Evolutionary conservation across 192 early-diverging fungal species (phyloP), one percentile per base, ranked within the genome.

Genomic region (Lunasporangiospora selenospora): DNA sequence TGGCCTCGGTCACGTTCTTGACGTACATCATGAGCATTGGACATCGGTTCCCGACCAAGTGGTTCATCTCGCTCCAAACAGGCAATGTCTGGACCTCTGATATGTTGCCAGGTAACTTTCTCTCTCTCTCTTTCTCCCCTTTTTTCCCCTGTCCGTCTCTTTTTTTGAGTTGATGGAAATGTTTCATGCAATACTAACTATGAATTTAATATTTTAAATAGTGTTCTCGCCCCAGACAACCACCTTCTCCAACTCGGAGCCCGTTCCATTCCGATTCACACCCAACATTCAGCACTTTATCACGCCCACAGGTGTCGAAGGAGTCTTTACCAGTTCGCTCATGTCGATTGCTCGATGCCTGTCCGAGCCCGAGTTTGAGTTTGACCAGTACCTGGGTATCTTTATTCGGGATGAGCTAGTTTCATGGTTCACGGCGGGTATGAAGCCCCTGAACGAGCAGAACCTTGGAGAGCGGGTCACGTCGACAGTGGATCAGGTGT

Each of bases 261-360:
- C 89, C 4, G 93, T 99, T 23, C 98, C 97, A 4, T 99, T 99
- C 92, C 87, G 98, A 9, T 86, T 98, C 75, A 99, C 98, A 9
- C 98, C 97, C 12, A 97, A 94, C 79, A 90, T 99, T 48, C 96
- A 98, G 82, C 77, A 90, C 31, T 98, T 98, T 80, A 90, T 98
- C 42, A 95, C 93, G 6, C 91, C 91, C 27, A 87, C 92, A 55
- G 96, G 97, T 6, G 83, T 99, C 7, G 98, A 98, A 52, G 97
- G 98, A 15, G 84, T 94, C 9, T 95, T 98, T 60, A 88, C 89
- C 18, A 87, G 85, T 43, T 86, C 86, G 8, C 56, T 99, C 13
- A 88, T 96, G 86, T 87, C 93, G 31, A 91, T 96, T 49, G 92
- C 85, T 0, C 87, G 90, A 18, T 87, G 91, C 19, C 65, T 99